Percentiles rank a stretch among this genome's conserved stretches.
Evolutionary conservation across 345 rosid genomes (phyloP).

Genomic region (Triadica sebifera): DNA sequence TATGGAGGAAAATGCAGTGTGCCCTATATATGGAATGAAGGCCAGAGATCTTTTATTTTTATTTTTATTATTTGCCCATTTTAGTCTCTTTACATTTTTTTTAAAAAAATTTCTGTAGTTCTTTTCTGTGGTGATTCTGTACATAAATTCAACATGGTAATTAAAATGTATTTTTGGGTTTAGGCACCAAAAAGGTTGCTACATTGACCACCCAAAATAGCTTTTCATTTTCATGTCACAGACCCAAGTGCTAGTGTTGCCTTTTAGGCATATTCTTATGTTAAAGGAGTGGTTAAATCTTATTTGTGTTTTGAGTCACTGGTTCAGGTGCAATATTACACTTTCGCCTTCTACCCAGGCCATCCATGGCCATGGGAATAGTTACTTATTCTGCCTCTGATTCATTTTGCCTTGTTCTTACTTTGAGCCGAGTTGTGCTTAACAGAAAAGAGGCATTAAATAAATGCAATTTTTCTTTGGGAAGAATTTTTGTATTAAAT

Average conservation of each 20-base stretch:
- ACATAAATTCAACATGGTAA: constrained; percentile 26
- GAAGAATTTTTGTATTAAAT: no score
- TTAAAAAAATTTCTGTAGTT: no score
- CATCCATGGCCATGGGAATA: no score
- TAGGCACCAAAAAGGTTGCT: not conserved
- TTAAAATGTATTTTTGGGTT: constrained; percentile 16
- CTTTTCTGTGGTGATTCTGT: constrained; percentile 3
- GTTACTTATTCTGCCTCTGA: no score
- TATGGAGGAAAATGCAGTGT: not conserved
- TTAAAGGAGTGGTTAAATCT: not conserved
- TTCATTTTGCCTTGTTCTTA: no score
- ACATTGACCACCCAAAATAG: not conserved
- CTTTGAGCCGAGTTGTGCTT: no score
- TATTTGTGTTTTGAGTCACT: not conserved
- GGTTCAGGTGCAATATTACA: no score
- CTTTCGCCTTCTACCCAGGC: no score
- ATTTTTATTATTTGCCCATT: not conserved
- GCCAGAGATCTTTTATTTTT: not conserved
- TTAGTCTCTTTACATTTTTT: no score
- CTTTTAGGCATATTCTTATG: constrained; percentile 11
- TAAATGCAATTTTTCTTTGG: no score
- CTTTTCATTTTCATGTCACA: not conserved
- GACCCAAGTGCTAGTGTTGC: constrained; percentile 12
- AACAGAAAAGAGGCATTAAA: no score
- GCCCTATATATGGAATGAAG: not conserved